These are phyloP conservation scores for Hypoxylon subgilvum DNA, from an alignment of 495 filamentous ascomycete species.

Conservation along the genomic window DNA sequence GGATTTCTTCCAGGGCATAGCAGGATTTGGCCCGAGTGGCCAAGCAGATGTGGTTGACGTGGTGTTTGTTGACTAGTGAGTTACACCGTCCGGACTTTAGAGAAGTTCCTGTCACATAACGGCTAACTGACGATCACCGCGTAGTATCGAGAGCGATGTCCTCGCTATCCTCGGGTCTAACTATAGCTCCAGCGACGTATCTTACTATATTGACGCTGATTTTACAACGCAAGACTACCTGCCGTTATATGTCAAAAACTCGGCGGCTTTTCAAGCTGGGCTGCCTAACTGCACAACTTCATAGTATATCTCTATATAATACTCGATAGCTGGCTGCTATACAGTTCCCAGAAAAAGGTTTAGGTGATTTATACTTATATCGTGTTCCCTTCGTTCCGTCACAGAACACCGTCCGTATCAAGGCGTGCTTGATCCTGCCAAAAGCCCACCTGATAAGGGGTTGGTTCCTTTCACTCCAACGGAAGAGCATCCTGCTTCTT, in stretches of 20 bases:
- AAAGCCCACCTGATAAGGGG: too few species aligned
- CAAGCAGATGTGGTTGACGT: constrained; percentile 69
- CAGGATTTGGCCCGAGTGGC: constrained; percentile 52
- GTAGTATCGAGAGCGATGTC: constrained; percentile 40
- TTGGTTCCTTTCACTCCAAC: too few species aligned
- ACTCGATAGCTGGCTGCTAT: background rate
- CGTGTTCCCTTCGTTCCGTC: too few species aligned
- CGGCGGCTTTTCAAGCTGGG: constrained; percentile 50
- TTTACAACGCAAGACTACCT: constrained; percentile 59
- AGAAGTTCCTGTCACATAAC: constrained; percentile 15
- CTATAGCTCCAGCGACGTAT: constrained; percentile 47
- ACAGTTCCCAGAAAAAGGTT: too few species aligned
- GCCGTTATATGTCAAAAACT: constrained; percentile 53
- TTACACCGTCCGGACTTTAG: constrained; percentile 46
- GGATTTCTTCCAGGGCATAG: constrained; percentile 68
- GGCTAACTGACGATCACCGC: constrained; percentile 34
- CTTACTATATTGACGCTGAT: constrained; percentile 48
- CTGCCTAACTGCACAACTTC: constrained; percentile 54
- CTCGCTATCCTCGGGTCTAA: constrained; percentile 47
- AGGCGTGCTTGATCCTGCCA: too few species aligned
- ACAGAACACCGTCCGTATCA: too few species aligned
- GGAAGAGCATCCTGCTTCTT: too few species aligned
- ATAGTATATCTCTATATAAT: constrained; percentile 2
- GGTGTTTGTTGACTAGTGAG: constrained; percentile 79
- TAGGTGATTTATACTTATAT: too few species aligned